Conservation (phyloP, 2,329 filamentous ascomycete genomes). For the Colletotrichum magnum region DNA sequence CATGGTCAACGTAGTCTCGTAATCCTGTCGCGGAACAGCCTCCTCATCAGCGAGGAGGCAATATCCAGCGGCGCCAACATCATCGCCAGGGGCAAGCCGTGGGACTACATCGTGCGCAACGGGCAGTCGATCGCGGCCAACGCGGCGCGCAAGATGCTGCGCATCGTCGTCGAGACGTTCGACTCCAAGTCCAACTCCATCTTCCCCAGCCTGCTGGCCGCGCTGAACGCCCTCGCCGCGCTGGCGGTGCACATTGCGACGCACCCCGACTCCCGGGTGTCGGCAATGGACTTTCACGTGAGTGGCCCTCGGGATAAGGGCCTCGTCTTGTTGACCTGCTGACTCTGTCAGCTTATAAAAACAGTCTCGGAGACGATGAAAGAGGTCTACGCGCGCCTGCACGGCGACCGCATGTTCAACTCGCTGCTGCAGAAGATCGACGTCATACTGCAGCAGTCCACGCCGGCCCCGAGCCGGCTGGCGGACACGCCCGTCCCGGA, state of each 20-base stretch:
- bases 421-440: constrained; percentile 30
- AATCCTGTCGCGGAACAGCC: constrained; percentile 30
- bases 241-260: constrained; percentile 24
- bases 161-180: constrained; percentile 26
- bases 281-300: constrained; percentile 34
- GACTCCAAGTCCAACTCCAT: constrained; percentile 28
- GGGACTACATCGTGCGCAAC: constrained; percentile 33
- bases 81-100: constrained; percentile 31
- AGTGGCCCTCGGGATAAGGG: background rate
- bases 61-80: constrained; percentile 23
- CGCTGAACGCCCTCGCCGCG: constrained; percentile 18
- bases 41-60: constrained; percentile 33
- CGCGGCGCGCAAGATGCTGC: constrained; percentile 18
- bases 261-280: constrained; percentile 29
- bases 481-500: background rate
- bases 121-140: constrained; percentile 32
- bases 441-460: background rate
- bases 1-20: background rate
- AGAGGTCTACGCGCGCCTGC: constrained; percentile 17
- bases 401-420: constrained; percentile 4
- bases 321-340: background rate
- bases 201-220: constrained; percentile 17
- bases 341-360: background rate
- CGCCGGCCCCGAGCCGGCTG: background rate
- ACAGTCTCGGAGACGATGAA: constrained; percentile 22